Conservation (phyloP, 345 rosid genomes). For the Eucalyptus tenuipes region DNA sequence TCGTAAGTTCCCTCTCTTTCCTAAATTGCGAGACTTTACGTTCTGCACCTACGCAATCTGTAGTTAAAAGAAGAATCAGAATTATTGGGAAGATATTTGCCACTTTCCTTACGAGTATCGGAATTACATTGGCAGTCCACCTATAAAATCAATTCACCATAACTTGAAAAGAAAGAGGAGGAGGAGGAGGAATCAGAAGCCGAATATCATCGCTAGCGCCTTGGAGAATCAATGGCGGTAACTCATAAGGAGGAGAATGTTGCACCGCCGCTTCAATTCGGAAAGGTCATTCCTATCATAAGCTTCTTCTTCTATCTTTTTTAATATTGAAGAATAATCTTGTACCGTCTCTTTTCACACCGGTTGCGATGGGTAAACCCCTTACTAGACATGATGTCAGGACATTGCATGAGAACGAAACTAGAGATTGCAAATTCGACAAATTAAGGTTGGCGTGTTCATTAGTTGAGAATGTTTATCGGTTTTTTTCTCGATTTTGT, state of each 20-base stretch:
- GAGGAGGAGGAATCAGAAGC: not conserved
- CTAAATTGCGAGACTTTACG: not conserved
- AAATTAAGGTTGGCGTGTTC: no score
- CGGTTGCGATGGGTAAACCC: not conserved
- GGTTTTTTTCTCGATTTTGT: not conserved
- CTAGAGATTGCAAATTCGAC: no score
- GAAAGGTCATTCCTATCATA: not conserved
- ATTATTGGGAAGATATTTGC: not conserved
- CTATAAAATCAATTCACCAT: not conserved
- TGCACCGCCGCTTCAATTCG: not conserved
- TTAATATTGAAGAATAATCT: not conserved
- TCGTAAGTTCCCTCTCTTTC: not conserved
- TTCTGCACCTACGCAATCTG: not conserved
- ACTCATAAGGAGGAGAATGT: not conserved
- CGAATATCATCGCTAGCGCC: not conserved
- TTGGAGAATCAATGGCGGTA: not conserved
- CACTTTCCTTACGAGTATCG: not conserved
- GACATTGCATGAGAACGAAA: no score
- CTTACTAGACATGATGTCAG: no score
- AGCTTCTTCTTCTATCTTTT: not conserved
- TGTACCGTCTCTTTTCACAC: no score
- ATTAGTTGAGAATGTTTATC: no score
- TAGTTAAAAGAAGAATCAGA: not conserved
- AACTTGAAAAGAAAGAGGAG: not conserved
- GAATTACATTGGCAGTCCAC: not conserved